A percentile compares a stretch with the other conserved stretches of the same genome.
Conservation (phyloP, 2,329 filamentous ascomycete genomes). For the Arthroderma sp. region DNA sequence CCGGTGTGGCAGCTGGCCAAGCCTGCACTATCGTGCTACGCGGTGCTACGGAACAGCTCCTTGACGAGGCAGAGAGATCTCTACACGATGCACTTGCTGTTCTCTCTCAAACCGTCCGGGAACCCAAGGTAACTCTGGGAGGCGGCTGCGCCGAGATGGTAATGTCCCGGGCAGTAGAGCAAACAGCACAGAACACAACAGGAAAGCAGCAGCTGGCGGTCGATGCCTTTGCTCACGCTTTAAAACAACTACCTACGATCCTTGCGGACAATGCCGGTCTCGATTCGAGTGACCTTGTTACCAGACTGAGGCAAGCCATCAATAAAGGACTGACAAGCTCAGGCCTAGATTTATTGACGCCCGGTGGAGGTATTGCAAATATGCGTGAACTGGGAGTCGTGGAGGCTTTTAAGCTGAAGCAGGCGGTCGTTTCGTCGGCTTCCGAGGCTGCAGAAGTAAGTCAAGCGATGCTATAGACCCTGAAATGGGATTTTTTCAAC, state of each 20-base stretch:
- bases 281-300: slow-evolving; percentile 87
- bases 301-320: slow-evolving; percentile 79
- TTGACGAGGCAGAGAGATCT: slow-evolving; percentile 92
- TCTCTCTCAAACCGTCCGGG: slow-evolving; percentile 88
- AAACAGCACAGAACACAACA: slow-evolving; percentile 80
- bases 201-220: slow-evolving; percentile 96
- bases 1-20: slow-evolving; percentile 80
- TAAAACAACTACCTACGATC: slow-evolving; percentile 90
- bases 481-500: too few species aligned
- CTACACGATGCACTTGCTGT: slow-evolving; percentile 93
- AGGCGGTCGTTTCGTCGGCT: slow-evolving; percentile 90
- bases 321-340: slow-evolving; percentile 91
- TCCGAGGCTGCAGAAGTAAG: slow-evolving; percentile 91
- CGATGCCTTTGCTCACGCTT: slow-evolving; percentile 72
- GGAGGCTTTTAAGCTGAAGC: slow-evolving; percentile 97
- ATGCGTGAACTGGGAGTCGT: slow-evolving; percentile 94
- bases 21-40: slow-evolving; percentile 95
- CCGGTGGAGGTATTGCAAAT: slow-evolving; percentile 83
- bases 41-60: slow-evolving; percentile 88
- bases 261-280: slow-evolving; percentile 94
- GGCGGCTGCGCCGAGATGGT: slow-evolving; percentile 97
- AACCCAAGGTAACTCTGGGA: slow-evolving; percentile 85
- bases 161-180: slow-evolving; percentile 96
- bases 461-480: slow-evolving; percentile 5
- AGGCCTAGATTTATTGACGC: slow-evolving; percentile 75